Evolutionary conservation across 257 asterid species (phyloP).

Genomic region (Solanum medicagineum): DNA sequence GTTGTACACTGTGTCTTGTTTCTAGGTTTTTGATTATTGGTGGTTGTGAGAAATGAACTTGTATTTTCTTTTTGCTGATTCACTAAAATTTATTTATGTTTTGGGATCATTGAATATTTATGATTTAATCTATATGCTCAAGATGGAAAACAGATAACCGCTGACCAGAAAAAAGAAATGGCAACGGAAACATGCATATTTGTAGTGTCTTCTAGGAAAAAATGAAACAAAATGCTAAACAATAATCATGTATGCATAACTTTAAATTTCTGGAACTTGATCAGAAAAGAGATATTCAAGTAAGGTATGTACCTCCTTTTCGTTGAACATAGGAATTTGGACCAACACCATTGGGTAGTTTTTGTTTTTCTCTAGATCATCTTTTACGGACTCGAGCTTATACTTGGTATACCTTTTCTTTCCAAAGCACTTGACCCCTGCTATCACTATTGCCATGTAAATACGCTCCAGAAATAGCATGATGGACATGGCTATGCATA

Average conservation of each 20-base stretch:
- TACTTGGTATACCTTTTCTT: constrained; percentile 72
- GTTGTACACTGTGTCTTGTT: background rate
- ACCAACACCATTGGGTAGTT: constrained; percentile 58
- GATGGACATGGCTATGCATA: constrained; percentile 70
- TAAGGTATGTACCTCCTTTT: constrained; percentile 55
- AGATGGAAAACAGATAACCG: background rate
- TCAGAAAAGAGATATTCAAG: background rate
- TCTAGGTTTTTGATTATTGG: background rate
- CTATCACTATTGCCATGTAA: constrained; percentile 77
- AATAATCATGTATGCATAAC: background rate
- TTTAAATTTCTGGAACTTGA: background rate
- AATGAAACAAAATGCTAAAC: background rate
- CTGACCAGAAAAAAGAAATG: background rate
- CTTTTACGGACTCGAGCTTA: constrained; percentile 58
- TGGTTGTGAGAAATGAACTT: background rate
- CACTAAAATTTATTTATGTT: background rate
- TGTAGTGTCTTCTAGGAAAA: background rate
- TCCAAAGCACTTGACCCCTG: constrained; percentile 44
- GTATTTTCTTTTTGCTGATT: background rate
- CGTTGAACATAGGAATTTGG: constrained; percentile 88
- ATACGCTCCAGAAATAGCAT: constrained; percentile 79
- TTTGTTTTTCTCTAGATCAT: constrained; percentile 43
- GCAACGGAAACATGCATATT: background rate
- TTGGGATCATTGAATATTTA: background rate
- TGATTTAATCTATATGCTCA: background rate